phyloP scores from a whole-genome alignment of 2,329 filamentous ascomycete genomes.

The Diaporthe helianthi region DNA sequence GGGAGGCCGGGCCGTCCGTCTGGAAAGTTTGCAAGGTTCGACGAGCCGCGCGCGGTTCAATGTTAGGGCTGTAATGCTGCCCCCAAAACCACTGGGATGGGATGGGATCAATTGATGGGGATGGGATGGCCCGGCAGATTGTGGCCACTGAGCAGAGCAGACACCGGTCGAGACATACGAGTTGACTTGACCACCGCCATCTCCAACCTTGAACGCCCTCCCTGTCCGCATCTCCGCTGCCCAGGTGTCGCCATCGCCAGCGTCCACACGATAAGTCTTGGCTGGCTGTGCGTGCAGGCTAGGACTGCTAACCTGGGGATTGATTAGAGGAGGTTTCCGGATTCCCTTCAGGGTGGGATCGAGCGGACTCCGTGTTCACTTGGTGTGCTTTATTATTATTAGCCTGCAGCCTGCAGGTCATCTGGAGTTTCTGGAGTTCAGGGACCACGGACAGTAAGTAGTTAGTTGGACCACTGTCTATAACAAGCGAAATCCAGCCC shows the following conservation, averaged over 20 bases:
- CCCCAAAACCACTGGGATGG: background rate
- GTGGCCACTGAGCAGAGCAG: background rate
- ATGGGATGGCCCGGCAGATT: constrained; percentile 9
- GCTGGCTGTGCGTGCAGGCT: background rate
- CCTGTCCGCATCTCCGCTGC: too few relatives aligned
- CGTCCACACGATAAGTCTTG: background rate
- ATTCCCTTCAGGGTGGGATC: constrained; percentile 8
- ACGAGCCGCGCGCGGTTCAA: constrained; percentile 2
- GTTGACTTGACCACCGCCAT: background rate
- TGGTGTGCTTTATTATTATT: background rate
- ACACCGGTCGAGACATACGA: background rate
- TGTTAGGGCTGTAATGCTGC: background rate
- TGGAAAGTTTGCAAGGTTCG: too few relatives aligned
- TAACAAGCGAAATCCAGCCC: too few relatives aligned
- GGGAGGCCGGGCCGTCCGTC: constrained; percentile 2
- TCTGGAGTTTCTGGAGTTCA: background rate
- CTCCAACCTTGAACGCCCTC: background rate
- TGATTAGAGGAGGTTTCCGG: constrained; percentile 1
- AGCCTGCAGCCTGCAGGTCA: background rate
- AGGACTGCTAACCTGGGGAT: background rate
- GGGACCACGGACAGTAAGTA: too few relatives aligned
- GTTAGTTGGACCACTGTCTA: too few relatives aligned
- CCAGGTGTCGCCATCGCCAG: background rate
- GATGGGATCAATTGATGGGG: too few relatives aligned
- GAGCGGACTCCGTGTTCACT: background rate